Evolutionary conservation across 2,329 filamentous ascomycete species (phyloP).

Genomic region (Penicillium glabrum): DNA sequence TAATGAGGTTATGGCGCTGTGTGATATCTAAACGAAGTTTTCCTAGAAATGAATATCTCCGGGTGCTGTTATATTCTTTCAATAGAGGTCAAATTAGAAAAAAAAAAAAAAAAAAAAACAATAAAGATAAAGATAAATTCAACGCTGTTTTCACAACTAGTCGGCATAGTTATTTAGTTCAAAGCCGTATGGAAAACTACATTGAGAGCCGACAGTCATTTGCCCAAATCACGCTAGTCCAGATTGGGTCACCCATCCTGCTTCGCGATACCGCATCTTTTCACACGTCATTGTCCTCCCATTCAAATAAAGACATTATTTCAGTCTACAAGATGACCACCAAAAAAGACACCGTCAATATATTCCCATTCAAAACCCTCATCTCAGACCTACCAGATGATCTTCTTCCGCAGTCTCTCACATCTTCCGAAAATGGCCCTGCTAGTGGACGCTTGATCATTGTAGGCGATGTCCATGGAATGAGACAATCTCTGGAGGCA

Average conservation of each 20-base stretch:
- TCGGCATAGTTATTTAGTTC: too few relatives aligned
- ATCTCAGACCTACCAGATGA: conserved; percentile 14
- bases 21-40: neutral
- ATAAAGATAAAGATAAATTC: too few relatives aligned
- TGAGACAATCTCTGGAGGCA: conserved; percentile 17
- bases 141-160: too few relatives aligned
- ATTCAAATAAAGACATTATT: neutral
- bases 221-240: neutral
- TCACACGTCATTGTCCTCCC: neutral
- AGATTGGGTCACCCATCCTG: neutral
- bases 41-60: neutral
- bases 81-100: too few relatives aligned
- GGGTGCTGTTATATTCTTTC: too few relatives aligned
- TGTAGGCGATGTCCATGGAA: conserved; percentile 23
- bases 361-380: conserved; percentile 13
- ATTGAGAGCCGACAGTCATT: too few relatives aligned
- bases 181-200: too few relatives aligned
- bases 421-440: conserved; percentile 3
- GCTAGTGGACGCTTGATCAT: conserved; percentile 16
- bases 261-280: neutral
- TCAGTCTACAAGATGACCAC: neutral
- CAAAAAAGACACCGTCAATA: neutral
- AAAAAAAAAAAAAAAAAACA: too few relatives aligned
- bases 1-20: neutral
- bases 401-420: neutral